Base-by-base conservation (phyloP, 306 rosid species). In the Psophocarpus tetragonolobus region DNA sequence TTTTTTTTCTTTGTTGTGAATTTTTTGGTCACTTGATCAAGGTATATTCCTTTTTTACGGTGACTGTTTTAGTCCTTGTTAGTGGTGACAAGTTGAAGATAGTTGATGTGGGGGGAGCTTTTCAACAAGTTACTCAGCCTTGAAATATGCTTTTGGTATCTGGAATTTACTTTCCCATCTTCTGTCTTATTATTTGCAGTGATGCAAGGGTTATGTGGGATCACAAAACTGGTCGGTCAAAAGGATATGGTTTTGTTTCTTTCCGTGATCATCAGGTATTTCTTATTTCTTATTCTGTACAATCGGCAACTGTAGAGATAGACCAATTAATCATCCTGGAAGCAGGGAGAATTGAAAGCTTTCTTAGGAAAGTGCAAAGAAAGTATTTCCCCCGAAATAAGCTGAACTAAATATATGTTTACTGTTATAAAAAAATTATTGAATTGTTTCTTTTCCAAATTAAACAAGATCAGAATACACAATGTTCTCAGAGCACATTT, bases 191-290 rank as follows among this genome's bases (percentile, higher is more conserved):
- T 71, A 77, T 74, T 74, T 80, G 67, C 87, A 88, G 91, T 58
- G 91, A 88, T 67, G 91, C 91, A 66, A 88, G 87, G 74, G 91
- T 88, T 60, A 88, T 88, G 91, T 88, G 91, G 91, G 91, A 88
- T 85, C 89, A 85, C 73, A 88, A 88, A 88, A 88, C 91, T 78
- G 89, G 91, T 23, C 89, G 89, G 50, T 88, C 91, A 29, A 88
- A 85, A 83, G 91, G 91, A 80, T 88, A 85, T 85, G 89, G 89
- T 71, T 88, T 88, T 85, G 91, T 88, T 71, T 81, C 91, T 67
- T 88, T 88, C 77, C 87, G 91, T 75, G 87, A 85, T 54, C 87
- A 88, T 83, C 91, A 85, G 91, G 91, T 88, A 80, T 80, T 80
- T 71, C 81, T 84, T 88, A 80, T 80, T 80, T 71, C 81, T 84